Evolutionary conservation across 2,329 filamentous ascomycete genomes (phyloP), one percentile per base, ranked within the genome.

Genomic region (Escovopsis sp.): DNA sequence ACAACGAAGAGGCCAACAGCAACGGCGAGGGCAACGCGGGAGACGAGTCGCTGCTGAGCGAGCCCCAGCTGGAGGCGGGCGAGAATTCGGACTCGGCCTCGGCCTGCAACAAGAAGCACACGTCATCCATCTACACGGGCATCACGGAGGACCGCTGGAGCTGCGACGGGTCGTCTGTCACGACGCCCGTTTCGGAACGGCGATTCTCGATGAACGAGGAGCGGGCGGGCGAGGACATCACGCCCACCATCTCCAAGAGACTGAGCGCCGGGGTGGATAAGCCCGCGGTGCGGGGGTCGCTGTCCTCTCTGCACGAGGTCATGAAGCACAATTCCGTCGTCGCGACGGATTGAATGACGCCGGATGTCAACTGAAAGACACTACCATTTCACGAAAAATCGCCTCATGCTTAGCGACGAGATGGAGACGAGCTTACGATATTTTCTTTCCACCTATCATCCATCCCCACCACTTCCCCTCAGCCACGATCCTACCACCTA

Each of bases 101-200:
- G 9, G 21, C 21, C 21, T 23, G 6, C 3, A 41, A 39, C 37
- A 52, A 50, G 40, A 58, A 57, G 39, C 55, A 56, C 41, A 52
- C 51, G 7, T 58, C 56, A 13, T 60, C 57, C 5, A 48, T 58
- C 23, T 59, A 52, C 35, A 59, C 56, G 11, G 53, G 56, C n/a
- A 48, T 44, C 6, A 58, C 50, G 2, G 56, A 58, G 19, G 54
- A 57, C 27, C 49, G 50, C 30, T 59, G 51, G 49, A 60, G 57
- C 41, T 45, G 54, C 15, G 54, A 58, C 27, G 50, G 54, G 18
- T 56, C 57, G 9, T 55, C 53, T 8, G 42, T 58, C 13, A 58
- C 56, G 21, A 60, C 57, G 2, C 55, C 57, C 2, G 60, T 54
- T 3, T 60, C 56, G 16, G 57, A 60, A 27, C 52, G 52, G 21